phyloP scores from a whole-genome alignment of 2,329 filamentous ascomycete genomes.

The Geosmithia putterillii region DNA sequence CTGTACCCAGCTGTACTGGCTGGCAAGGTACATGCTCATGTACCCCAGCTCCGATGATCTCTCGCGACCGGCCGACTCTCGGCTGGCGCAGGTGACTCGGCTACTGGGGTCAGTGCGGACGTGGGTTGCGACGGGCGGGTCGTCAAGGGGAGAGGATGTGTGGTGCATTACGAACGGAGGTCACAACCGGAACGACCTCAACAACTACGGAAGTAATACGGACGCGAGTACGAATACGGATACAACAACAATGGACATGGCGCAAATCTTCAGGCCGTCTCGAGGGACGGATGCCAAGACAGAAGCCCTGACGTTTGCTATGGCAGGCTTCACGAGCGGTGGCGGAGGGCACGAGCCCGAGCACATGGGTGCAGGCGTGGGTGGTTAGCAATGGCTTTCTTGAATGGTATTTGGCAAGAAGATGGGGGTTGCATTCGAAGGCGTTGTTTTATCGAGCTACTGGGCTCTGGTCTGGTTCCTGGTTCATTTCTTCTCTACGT shows the following conservation, averaged over 20 bases:
- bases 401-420: constrained; percentile 19
- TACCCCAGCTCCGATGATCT: constrained; percentile 41
- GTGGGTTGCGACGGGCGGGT: constrained; percentile 52
- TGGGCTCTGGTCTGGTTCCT: constrained; percentile 5
- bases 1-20: constrained; percentile 62
- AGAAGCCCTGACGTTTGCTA: too few species aligned
- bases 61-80: constrained; percentile 42
- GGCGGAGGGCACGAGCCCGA: too few species aligned
- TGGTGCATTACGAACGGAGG: too few species aligned
- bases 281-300: too few species aligned
- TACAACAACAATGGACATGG: constrained; percentile 60
- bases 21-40: constrained; percentile 54
- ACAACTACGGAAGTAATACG: too few species aligned
- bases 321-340: too few species aligned
- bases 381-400: constrained; percentile 14
- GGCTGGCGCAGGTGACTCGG: constrained; percentile 48
- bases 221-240: too few species aligned
- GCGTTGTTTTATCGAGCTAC: constrained; percentile 14
- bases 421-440: constrained; percentile 21
- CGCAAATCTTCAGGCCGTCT: constrained; percentile 54
- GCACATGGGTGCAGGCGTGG: too few species aligned
- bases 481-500: constrained; percentile 12
- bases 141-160: constrained; percentile 51
- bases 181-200: too few species aligned
- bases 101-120: constrained; percentile 46